A percentile compares a stretch with the other conserved stretches of the same genome.
phyloP scores from a whole-genome alignment of 2,329 filamentous ascomycete species.

The Beauveria brongniartii region DNA sequence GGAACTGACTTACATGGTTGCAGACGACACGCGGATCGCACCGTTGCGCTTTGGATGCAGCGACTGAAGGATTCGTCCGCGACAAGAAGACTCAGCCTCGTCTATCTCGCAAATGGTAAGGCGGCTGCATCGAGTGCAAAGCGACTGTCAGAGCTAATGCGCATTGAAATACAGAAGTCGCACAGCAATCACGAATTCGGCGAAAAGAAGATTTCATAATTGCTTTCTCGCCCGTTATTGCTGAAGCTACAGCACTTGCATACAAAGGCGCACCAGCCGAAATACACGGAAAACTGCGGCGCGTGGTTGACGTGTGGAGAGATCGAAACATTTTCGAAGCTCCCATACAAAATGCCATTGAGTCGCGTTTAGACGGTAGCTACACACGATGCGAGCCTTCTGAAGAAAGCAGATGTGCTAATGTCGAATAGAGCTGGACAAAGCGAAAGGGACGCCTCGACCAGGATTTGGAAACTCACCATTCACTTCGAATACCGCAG shows the following conservation, averaged over 20 bases:
- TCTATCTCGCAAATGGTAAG: conserved; percentile 94
- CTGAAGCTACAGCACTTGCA: conserved; percentile 80
- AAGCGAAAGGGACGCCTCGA: conserved; percentile 45
- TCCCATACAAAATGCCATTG: conserved; percentile 72
- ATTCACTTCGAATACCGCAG: conserved; percentile 48
- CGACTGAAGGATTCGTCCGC: conserved; percentile 80
- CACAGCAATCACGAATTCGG: conserved; percentile 89
- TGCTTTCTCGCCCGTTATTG: conserved; percentile 85
- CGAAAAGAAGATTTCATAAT: conserved; percentile 87
- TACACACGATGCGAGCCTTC: not conserved
- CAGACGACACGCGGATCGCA: conserved; percentile 86
- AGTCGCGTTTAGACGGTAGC: conserved; percentile 70
- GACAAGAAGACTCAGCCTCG: conserved; percentile 77
- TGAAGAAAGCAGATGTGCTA: conserved; percentile 10
- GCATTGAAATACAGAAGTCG: conserved; percentile 60
- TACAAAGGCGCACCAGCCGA: conserved; percentile 85
- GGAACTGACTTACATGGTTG: conserved; percentile 6
- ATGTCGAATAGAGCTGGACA: conserved; percentile 49
- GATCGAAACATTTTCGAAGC: conserved; percentile 76
- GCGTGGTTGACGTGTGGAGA: conserved; percentile 93
- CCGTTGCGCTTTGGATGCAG: conserved; percentile 85
- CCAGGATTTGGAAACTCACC: conserved; percentile 48
- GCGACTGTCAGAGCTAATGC: not conserved
- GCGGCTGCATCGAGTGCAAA: not conserved
- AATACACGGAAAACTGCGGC: conserved; percentile 76